Percentiles rank a stretch among this genome's conserved stretches.
These are phyloP conservation scores for Oidium heveae DNA, from an alignment of 2,329 filamentous ascomycete genomes.

Conservation along the genomic window DNA sequence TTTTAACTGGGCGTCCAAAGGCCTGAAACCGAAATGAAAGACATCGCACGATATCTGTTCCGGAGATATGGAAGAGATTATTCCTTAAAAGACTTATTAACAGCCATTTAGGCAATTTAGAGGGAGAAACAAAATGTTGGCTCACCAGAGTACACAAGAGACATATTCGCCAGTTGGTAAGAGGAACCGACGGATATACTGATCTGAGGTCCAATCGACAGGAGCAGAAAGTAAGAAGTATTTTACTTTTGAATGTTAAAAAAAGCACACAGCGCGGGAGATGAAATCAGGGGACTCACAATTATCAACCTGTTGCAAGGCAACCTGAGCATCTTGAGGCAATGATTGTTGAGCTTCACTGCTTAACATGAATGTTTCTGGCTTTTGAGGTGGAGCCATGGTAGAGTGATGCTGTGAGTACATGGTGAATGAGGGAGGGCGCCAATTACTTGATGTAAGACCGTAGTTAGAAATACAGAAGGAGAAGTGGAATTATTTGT, in stretches of 20 bases:
- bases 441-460: no score
- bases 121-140: background rate
- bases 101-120: background rate
- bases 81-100: conserved; percentile 29
- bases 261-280: conserved; percentile 1
- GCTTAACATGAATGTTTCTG: conserved; percentile 96
- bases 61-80: conserved; percentile 97
- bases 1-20: conserved; percentile 93
- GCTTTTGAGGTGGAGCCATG: conserved; percentile 85
- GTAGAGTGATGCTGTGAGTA: conserved; percentile 53
- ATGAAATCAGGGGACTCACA: conserved; percentile 34
- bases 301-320: conserved; percentile 94
- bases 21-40: conserved; percentile 96
- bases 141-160: conserved; percentile 80
- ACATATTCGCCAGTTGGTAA: conserved; percentile 96
- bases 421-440: conserved; percentile 22
- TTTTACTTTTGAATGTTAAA: conserved; percentile 41
- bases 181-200: conserved; percentile 88
- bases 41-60: conserved; percentile 95
- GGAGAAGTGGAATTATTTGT: no score
- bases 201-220: conserved; percentile 89
- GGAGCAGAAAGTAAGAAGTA: conserved; percentile 98
- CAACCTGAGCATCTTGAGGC: conserved; percentile 88
- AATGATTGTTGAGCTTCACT: conserved; percentile 90
- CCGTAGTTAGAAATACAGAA: no score